phyloP scores from a whole-genome alignment of 2,329 filamentous ascomycete genomes.

The Zasmidium cellare region DNA sequence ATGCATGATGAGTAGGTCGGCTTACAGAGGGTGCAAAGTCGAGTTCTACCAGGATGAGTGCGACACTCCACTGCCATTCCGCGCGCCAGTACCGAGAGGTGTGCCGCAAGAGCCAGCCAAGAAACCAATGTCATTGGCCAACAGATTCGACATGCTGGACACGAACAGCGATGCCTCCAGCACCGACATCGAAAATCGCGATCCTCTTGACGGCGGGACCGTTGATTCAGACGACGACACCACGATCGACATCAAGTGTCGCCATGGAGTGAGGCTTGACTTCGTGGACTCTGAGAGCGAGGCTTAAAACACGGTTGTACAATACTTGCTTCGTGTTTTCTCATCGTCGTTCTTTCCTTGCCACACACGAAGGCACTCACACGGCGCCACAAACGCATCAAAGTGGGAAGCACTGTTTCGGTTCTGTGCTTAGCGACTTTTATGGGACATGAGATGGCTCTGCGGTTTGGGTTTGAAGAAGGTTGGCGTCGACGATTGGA shows the following conservation, averaged over 20 bases:
- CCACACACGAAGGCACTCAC: too few species aligned
- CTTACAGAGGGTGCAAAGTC: slow-evolving; percentile 70
- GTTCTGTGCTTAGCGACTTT: neutral
- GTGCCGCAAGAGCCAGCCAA: slow-evolving; percentile 29
- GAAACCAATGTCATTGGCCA: slow-evolving; percentile 49
- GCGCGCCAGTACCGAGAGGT: slow-evolving; percentile 30
- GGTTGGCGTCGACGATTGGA: slow-evolving; percentile 3
- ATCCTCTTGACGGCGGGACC: slow-evolving; percentile 1
- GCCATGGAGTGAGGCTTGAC: slow-evolving; percentile 26
- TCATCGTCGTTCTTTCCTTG: too few species aligned
- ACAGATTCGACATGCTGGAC: slow-evolving; percentile 63
- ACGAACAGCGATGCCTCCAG: slow-evolving; percentile 42
- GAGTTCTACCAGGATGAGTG: slow-evolving; percentile 75
- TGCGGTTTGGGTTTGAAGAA: neutral
- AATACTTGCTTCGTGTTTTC: neutral
- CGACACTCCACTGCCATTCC: slow-evolving; percentile 53
- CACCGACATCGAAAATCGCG: slow-evolving; percentile 25
- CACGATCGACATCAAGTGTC: slow-evolving; percentile 10
- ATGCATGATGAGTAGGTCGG: slow-evolving; percentile 69
- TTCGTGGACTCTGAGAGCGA: slow-evolving; percentile 22
- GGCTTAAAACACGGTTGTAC: neutral
- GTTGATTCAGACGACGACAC: slow-evolving; percentile 17
- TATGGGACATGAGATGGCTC: neutral
- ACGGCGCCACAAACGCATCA: too few species aligned
- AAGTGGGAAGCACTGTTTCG: neutral